phyloP scores from a whole-genome alignment of 352 stramenopile genomes.

The Pythium biforme region DNA sequence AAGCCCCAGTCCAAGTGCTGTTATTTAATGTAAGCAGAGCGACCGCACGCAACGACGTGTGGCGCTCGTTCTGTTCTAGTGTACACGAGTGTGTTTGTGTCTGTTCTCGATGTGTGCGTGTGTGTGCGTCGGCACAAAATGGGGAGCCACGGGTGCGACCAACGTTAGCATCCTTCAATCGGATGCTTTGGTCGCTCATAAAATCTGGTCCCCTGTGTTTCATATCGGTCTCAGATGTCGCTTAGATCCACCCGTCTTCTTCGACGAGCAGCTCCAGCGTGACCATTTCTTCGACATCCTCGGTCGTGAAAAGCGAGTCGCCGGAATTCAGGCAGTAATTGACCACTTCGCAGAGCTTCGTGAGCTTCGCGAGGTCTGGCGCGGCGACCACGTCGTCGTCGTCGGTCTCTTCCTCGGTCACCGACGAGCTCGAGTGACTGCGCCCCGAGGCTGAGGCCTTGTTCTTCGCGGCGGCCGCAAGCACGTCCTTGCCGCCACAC shows the following conservation, averaged over 20 bases:
- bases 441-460: constrained; percentile 6
- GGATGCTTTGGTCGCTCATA: constrained; percentile 15
- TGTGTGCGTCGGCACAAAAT: background rate
- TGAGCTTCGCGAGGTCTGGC: constrained; percentile 28
- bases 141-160: background rate
- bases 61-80: constrained; percentile 14
- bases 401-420: constrained; percentile 42
- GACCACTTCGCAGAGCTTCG: constrained; percentile 29
- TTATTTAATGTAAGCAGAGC: constrained; percentile 28
- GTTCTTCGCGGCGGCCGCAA: constrained; percentile 13
- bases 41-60: background rate
- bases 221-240: background rate
- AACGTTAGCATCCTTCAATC: constrained; percentile 15
- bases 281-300: constrained; percentile 65
- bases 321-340: constrained; percentile 42
- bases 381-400: constrained; percentile 29
- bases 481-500: constrained; percentile 18
- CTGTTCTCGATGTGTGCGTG: background rate
- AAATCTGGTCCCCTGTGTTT: background rate
- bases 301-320: constrained; percentile 44
- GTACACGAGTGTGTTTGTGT: constrained; percentile 12
- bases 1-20: constrained; percentile 1
- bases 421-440: constrained; percentile 53
- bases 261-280: constrained; percentile 79
- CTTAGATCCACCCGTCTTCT: constrained; percentile 82